Base-by-base conservation (phyloP, 805 yeast genomes). In the Wickerhamomyces alni region DNA sequence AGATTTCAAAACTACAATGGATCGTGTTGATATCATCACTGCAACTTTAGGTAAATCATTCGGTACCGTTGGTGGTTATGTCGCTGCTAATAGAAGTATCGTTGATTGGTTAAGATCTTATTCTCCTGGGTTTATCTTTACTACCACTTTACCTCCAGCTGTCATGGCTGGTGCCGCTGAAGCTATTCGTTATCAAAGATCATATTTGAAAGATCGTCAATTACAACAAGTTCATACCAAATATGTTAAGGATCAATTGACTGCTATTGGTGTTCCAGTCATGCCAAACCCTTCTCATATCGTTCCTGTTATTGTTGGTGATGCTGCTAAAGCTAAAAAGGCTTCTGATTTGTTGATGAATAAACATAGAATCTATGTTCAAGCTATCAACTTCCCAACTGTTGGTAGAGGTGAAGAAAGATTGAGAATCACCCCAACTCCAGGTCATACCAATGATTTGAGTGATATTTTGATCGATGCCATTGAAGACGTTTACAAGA, bases 351-450 rank as follows among this genome's bases (percentile, higher is more conserved):
- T 84, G 62, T 76, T 93, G 57, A 78, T 93, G 71, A 75, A 82
- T 47, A 79, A 84, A 54, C 84, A 88, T 66, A 74, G 76, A 48
- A 89, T 93, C 60, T 93, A 93, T 58, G 99, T 94, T 34, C 99
- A 93, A 69, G 96, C 98, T 35, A 93, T 93, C 62, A 93, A 93
- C 69, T 93, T 83, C 79, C 99, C 99, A 45, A 93, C 99, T 18
- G 99, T 93, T 44, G 82, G 96, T 16, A 80, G 84, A 51, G 99
- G 99, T 44, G 82, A 88, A 49, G 99, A 93, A 69, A 81, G 99
- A 61, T 77, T 93, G 55, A 81, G 99, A 67, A 80, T 93, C 58
- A 93, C 99, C n/a, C 98, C 99, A 40, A 89, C 99, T 31, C 99
- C 99, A 28, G 97, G 96, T 39, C 99, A 93, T 62, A 75, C 79